A percentile compares a stretch with the other conserved stretches of the same genome.
phyloP scores from a whole-genome alignment of 2,329 filamentous ascomycete genomes.

The Stachybotrys elegans region DNA sequence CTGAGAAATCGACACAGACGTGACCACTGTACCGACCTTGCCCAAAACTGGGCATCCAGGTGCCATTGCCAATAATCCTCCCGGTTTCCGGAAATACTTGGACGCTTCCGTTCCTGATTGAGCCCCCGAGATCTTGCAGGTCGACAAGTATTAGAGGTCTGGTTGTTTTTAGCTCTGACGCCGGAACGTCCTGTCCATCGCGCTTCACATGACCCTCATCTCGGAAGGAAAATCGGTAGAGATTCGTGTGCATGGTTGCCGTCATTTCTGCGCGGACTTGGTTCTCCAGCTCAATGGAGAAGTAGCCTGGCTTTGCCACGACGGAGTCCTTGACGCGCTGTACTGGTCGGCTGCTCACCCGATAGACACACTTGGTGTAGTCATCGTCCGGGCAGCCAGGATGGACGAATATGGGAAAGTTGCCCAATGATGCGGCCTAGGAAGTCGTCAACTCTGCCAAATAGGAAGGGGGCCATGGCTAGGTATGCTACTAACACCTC shows the following conservation, averaged over 20 bases:
- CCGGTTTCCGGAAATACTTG: slow-evolving; percentile 36
- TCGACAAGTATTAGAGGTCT: slow-evolving; percentile 55
- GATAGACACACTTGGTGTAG: slow-evolving; percentile 44
- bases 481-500: slow-evolving; percentile 10
- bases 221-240: slow-evolving; percentile 57
- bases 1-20: slow-evolving; percentile 57
- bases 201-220: slow-evolving; percentile 18
- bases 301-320: slow-evolving; percentile 57
- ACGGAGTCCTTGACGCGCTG: slow-evolving; percentile 44
- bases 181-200: slow-evolving; percentile 7
- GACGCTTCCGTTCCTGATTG: slow-evolving; percentile 16
- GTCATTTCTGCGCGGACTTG: slow-evolving; percentile 60
- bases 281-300: slow-evolving; percentile 50
- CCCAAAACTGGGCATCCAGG: slow-evolving; percentile 57
- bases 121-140: slow-evolving; percentile 46
- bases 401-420: slow-evolving; percentile 48
- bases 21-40: slow-evolving; percentile 51
- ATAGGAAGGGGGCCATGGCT: neutral
- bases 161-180: slow-evolving; percentile 9
- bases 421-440: slow-evolving; percentile 39
- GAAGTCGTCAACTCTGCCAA: neutral
- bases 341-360: slow-evolving; percentile 40
- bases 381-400: slow-evolving; percentile 40
- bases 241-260: slow-evolving; percentile 50
- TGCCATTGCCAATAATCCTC: slow-evolving; percentile 54